Conservation (phyloP, 441 rosid genomes). For the Populus hybrid region DNA sequence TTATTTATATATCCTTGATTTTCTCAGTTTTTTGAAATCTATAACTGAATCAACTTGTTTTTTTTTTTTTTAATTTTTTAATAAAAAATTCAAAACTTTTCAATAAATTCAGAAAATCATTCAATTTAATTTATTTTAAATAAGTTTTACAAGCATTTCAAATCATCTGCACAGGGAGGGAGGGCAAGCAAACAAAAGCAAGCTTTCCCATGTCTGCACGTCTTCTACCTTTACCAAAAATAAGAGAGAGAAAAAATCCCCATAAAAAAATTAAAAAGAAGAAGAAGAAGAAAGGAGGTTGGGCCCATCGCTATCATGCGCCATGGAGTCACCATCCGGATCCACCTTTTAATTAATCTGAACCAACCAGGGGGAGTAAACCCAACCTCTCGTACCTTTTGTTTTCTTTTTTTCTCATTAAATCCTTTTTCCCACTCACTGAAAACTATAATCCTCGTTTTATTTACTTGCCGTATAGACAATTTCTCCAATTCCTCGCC, state of each 20-base stretch:
- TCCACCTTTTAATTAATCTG: constrained; percentile 33
- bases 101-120: too few relatives aligned
- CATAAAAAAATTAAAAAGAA: background rate
- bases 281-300: background rate
- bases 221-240: background rate
- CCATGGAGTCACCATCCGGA: constrained; percentile 32
- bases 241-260: background rate
- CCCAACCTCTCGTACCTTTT: background rate
- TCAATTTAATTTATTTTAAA: too few relatives aligned
- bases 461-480: too few relatives aligned
- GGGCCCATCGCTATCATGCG: constrained; percentile 32
- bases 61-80: too few relatives aligned
- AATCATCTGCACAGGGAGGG: background rate
- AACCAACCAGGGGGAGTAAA: background rate
- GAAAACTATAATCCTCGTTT: background rate
- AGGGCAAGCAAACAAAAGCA: constrained; percentile 26
- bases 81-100: too few relatives aligned
- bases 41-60: too few relatives aligned
- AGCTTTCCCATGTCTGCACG: constrained; percentile 12
- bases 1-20: too few relatives aligned
- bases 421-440: background rate
- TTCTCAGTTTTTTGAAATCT: too few relatives aligned
- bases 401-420: background rate
- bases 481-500: constrained; percentile 34
- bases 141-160: background rate